Base-by-base conservation (phyloP, 345 rosid species). In the Cardamine resedifolia region DNA sequence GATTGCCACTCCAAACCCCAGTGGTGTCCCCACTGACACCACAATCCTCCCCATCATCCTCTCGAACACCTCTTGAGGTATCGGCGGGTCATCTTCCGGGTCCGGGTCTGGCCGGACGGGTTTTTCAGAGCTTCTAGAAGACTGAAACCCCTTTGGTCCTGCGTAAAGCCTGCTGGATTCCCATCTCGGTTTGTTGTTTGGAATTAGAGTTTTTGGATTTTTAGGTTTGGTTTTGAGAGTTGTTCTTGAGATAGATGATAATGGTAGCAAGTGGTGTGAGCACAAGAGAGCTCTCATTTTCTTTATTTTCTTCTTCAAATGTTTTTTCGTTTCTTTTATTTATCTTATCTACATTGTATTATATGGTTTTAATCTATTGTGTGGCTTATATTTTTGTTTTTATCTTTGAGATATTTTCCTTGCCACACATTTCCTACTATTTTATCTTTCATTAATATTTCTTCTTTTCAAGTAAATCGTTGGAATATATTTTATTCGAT, bases 61-160 rank as follows among this genome's bases (percentile, higher is more conserved):
- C 15, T 82, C 74, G 57, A 81, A 73, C 66, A 86, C 88, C 1
- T 68, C 86, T 71, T 79, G 77, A 4, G 92, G 88, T 64, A 88
- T 44, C 0, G 78, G 74, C 10, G 83, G 85, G 5, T 78, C 89
- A 0, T 80, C 84, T 15, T 74, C 72, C 20, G 68, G 53, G 5
- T 58, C 72, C 28, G 49, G 65, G 36, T 75, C 43, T 43, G 64
- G 24, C 28, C 31, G 53, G 38, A n/a, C 58, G 3, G 43, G 69
- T 19, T 72, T 68, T 15, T 26, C 51, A 39, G 62, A 33, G 30
- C 8, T 79, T 45, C 56, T 75, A 47, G 43, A 19, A 3, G 58
- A 44, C 19, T 20, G 71, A 65, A 85, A 82, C 47, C 88, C 90
- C 44, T 80, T 88, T 26, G 84, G 83, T 19, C 77, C 77, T n/a